Evolutionary conservation across 352 stramenopile genomes (phyloP), one percentile per base, ranked within the genome.

Genomic region (Phytophthora pisi): DNA sequence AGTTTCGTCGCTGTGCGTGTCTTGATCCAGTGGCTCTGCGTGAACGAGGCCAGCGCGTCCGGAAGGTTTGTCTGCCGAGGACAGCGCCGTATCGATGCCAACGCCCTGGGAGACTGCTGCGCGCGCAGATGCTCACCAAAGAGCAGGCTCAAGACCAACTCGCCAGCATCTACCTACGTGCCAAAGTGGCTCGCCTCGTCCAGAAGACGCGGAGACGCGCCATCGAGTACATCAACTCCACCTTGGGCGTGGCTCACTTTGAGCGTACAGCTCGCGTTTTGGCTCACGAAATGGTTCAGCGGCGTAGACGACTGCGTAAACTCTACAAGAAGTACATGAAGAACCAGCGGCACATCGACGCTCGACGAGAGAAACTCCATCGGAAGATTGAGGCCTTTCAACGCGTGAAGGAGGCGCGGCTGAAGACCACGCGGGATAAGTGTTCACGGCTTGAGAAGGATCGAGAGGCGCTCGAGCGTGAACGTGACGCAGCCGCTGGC

Each of bases 141-240:
- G 79, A 92, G 50, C 78, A 90, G 26, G 83, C 69, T 5, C 84
- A 92, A 62, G 84, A 89, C 54, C 83, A 90, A 36, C 73, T 89
- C 26, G 78, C 79, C 8, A 83, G 70, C 34, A 66, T 80, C 31
- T 92, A 92, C 51, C 53, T 92, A 16, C 63, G 67, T 11, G 47
- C 60, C 20, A 88, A 88, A 58, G 72, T 89, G 13, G 74, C 75
- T 38, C 81, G 81, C 5, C 75, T 92, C 7, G 61, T 64, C 28
- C 42, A 63, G 31, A 87, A 87, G 51, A 89, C 81, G 4, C 82
- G 81, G 34, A 64, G 74, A n/a, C 82, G 87, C 28, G 87, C 81
- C 23, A 46, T 89, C 38, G 77, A 75, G 26, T 92, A 77, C 57
- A 86, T 92, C 52, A 90, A 90, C 38, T 90, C 84, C 4, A 66